Percentiles rank a stretch among this genome's conserved stretches.
Conservation (phyloP, 495 filamentous ascomycete genomes). For the Astrocystis sublimbata region DNA sequence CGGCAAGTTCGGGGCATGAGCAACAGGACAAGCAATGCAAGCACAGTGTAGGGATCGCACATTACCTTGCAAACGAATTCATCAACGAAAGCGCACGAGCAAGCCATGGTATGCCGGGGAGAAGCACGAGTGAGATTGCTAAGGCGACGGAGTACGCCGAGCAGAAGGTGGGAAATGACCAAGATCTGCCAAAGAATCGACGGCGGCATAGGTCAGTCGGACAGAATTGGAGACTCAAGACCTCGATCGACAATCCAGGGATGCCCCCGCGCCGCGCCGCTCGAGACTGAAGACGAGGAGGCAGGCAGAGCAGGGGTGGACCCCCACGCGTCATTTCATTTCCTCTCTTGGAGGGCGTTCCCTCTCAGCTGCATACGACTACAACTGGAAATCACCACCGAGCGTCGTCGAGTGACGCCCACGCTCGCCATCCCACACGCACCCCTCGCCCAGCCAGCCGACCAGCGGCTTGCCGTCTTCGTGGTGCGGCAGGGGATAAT, state of each 20-base stretch:
- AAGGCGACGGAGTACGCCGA: conserved; percentile 4
- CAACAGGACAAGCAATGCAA: background rate
- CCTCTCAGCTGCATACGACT: conserved; percentile 14
- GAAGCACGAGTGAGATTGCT: background rate
- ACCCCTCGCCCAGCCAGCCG: too few species aligned
- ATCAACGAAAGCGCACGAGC: background rate
- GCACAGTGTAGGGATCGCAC: background rate
- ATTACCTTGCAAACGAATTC: background rate
- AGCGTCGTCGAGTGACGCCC: conserved; percentile 9
- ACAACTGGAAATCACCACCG: conserved; percentile 17
- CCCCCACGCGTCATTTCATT: conserved; percentile 18
- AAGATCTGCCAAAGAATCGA: background rate
- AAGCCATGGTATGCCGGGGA: background rate
- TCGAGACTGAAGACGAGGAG: background rate
- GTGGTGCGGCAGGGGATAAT: conserved; percentile 17
- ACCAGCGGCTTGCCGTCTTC: conserved; percentile 15
- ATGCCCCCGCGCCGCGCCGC: conserved; percentile 4
- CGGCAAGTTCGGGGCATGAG: too few species aligned
- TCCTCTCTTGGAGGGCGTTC: conserved; percentile 14
- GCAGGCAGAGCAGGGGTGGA: conserved; percentile 11
- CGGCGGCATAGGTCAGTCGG: background rate
- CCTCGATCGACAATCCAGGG: background rate
- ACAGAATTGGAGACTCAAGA: background rate
- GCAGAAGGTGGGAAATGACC: background rate
- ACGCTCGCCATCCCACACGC: conserved; percentile 16